Evolutionary conservation across 148 eudicot genomes (phyloP), one percentile per base, ranked within the genome.

Genomic region (Nepenthes mirabilis): DNA sequence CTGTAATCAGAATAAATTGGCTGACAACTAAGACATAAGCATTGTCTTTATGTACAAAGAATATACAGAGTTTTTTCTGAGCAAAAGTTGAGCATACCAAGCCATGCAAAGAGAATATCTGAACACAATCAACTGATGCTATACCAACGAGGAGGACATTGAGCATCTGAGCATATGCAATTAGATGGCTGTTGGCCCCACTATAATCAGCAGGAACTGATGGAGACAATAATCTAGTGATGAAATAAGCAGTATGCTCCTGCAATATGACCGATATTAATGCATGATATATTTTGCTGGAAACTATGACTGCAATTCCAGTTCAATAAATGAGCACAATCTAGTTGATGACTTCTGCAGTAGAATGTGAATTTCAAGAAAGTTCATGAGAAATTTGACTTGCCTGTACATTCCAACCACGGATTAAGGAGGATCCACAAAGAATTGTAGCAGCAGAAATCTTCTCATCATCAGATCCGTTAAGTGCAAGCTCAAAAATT

Each of bases 361-460:
- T 12, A 54, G 14, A 5, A 54, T 54, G 34, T 14, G 7, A 54
- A 54, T 54, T 14, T 50, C 14, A 2, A 52, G 14, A 32, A 13
- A 52, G 55, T 14, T 52, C 32, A 5, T 2, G n/a, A 52, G 14
- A 52, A 52, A 13, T 47, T 9, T 23, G 50, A 55, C 5, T 59
- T 77, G 85, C 98, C 96, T 88, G 98, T 58, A 93, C 73, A 77
- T 86, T 83, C 98, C 98, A 93, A 45, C 96, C 98, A 23, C 64
- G 73, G 68, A 74, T 68, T 63, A 93, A 74, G 65, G 96, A 93
- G 55, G 91, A 91, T 43, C 98, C 98, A 65, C 95, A 86, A 59
- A 91, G 86, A 66, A 88, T 77, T 43, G 82, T 78, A 58, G 95
- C 91, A 53, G 96, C 98, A 72, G 80, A 82, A 55, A 86, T 70